Percentiles rank a stretch among this genome's conserved stretches.
These are phyloP conservation scores for Calocybe gangraenosa DNA, from an alignment of 768 basidiomycete species.

Conservation along the genomic window DNA sequence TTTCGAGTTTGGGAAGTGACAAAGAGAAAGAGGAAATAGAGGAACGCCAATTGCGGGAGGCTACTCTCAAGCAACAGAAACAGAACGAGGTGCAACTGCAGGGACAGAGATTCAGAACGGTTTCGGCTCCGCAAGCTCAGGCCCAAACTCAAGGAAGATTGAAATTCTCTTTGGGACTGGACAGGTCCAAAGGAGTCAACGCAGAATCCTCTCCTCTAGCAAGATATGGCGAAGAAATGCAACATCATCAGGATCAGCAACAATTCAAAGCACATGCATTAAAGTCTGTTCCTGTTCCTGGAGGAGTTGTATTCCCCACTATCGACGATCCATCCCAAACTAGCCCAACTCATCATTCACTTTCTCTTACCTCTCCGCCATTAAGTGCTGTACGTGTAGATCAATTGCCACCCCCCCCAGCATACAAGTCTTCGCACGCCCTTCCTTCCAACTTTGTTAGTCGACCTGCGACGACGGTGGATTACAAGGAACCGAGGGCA, in stretches of 20 bases:
- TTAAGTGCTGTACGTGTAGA: background rate
- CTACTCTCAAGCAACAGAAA: no score
- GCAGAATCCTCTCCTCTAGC: no score
- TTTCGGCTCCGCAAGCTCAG: constrained; percentile 12
- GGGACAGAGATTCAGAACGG: constrained; percentile 9
- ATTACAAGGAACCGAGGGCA: constrained; percentile 60
- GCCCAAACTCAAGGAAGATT: background rate
- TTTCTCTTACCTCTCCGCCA: constrained; percentile 3
- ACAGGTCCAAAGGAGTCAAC: no score
- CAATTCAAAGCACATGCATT: no score
- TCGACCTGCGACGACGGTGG: constrained; percentile 29
- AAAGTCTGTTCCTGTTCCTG: no score
- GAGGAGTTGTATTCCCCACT: no score
- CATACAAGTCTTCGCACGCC: background rate
- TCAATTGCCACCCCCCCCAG: background rate
- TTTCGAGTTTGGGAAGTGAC: constrained; percentile 5
- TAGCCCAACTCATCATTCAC: background rate
- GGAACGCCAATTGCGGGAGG: no score
- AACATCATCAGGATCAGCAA: no score
- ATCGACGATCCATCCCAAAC: background rate
- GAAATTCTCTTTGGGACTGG: background rate
- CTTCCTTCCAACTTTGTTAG: background rate
- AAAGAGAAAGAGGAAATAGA: constrained; percentile 2
- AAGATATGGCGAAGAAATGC: no score
- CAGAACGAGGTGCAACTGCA: constrained; percentile 1